Conservation (phyloP, 2,329 filamentous ascomycete species). For the Hypoxylon sp. region DNA sequence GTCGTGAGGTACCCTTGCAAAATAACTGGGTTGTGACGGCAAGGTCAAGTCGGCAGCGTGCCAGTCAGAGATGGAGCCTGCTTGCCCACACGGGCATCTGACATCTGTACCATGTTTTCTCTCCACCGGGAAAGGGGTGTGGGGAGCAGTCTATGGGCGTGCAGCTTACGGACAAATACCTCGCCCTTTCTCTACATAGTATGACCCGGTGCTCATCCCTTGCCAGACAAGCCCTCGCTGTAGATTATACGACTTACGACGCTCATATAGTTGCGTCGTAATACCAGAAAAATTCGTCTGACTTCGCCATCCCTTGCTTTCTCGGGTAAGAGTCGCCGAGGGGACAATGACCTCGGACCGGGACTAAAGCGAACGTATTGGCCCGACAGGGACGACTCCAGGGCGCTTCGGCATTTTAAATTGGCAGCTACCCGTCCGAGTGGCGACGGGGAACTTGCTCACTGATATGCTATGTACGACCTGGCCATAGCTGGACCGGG, state of each 20-base stretch:
- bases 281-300: neutral
- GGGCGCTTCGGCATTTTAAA: conserved; percentile 23
- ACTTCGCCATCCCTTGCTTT: conserved; percentile 21
- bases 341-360: conserved; percentile 4
- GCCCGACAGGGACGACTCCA: conserved; percentile 6
- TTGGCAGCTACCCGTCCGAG: conserved; percentile 13
- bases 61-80: conserved; percentile 30
- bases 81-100: conserved; percentile 36
- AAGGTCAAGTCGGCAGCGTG: conserved; percentile 36
- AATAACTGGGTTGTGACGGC: conserved; percentile 29
- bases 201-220: conserved; percentile 2
- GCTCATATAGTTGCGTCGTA: neutral
- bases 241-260: neutral
- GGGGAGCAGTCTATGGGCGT: conserved; percentile 30
- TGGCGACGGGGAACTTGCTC: conserved; percentile 15
- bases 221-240: neutral
- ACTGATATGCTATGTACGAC: conserved; percentile 24
- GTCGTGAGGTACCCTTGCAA: conserved; percentile 31
- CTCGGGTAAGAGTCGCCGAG: neutral
- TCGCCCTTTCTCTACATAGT: conserved; percentile 19
- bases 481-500: conserved; percentile 23
- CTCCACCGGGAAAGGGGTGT: conserved; percentile 16
- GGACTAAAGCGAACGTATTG: conserved; percentile 14
- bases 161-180: conserved; percentile 29
- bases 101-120: conserved; percentile 34